Base-by-base conservation (phyloP, 257 asterid species). In the Ilex aquifolium region DNA sequence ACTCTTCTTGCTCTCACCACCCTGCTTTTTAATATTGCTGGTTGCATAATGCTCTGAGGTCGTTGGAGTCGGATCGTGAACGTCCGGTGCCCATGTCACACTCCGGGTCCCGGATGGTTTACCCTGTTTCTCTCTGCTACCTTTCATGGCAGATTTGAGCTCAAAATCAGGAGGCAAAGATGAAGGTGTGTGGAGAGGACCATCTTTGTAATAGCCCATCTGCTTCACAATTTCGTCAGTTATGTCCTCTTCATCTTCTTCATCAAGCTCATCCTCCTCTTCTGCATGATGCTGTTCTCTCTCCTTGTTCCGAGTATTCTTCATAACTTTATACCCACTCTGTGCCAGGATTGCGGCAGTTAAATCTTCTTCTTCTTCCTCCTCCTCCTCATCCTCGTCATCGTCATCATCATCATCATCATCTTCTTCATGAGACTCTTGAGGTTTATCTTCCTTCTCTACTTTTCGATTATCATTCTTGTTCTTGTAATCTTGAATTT, bases 91-190 rank as follows among this genome's bases (percentile, higher is more conserved):
- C 85, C 85, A 75, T 2, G 84, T 44, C 46, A 83, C 88, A 31
- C 70, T 75, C 51, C 70, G 52, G 46, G 60, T 76, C 79, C 63
- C 58, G 17, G 13, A 65, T 11, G 61, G 61, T 31, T 30, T 44
- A 17, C 75, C 79, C 59, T 72, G 72, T 62, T 65, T 81, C 72
- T 69, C 69, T 0, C 76, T 73, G 39, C 83, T 74, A 59, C 78
- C 83, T 75, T 81, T 84, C 36, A 84, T 64, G 8, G 82, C 85
- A 14, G 85, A 81, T 17, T 79, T 72, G 15, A 84, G 82, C 42
- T 68, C 75, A 36, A 76, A 21, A 13, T 62, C 68, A 27, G 72
- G 63, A 58, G 83, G 75, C 11, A 60, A 63, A 9, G 72, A 59
- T 27, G 69, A 39, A 2, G 77, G 79, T 50, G 66, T 61, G 29